Conservation (phyloP, 352 stramenopile genomes). For the Phytophthora vignae region DNA sequence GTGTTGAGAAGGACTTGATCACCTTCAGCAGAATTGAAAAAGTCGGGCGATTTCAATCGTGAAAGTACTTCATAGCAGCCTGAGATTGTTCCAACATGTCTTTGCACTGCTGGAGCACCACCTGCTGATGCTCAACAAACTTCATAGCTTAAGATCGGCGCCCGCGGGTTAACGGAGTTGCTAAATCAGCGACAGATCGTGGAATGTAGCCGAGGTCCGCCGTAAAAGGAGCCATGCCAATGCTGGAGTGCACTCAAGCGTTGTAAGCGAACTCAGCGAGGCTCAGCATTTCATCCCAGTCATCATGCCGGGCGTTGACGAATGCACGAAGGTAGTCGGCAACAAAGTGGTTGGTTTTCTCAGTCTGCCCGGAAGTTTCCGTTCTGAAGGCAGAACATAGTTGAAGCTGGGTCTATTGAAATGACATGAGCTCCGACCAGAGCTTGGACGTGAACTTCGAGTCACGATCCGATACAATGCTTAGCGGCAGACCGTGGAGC, state of each 20-base stretch:
- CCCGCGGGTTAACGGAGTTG: background rate
- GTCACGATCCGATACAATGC: too few species aligned
- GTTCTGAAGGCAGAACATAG: too few species aligned
- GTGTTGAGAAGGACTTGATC: slow-evolving; percentile 8
- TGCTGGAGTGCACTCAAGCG: slow-evolving; percentile 8
- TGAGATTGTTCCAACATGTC: background rate
- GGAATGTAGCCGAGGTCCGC: slow-evolving; percentile 18
- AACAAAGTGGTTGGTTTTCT: slow-evolving; percentile 30
- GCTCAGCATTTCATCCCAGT: background rate
- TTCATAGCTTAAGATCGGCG: background rate
- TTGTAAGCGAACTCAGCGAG: slow-evolving; percentile 27
- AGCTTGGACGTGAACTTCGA: too few species aligned
- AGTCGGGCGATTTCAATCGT: slow-evolving; percentile 4
- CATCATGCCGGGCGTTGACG: background rate
- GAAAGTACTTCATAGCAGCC: slow-evolving; percentile 5
- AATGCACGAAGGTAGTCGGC: slow-evolving; percentile 24
- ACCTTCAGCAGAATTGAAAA: slow-evolving; percentile 2
- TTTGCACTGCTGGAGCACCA: background rate
- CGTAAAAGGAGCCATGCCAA: slow-evolving; percentile 17
- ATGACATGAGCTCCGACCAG: too few species aligned
- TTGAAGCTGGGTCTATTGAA: too few species aligned
- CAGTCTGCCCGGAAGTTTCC: too few species aligned
- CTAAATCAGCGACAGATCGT: slow-evolving; percentile 10
- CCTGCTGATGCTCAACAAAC: slow-evolving; percentile 13
- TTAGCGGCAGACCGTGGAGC: too few species aligned